A percentile compares a stretch with the other conserved stretches of the same genome.
phyloP scores from a whole-genome alignment of 1,139 yeast species.

The Scheffersomyces illinoinensis region DNA sequence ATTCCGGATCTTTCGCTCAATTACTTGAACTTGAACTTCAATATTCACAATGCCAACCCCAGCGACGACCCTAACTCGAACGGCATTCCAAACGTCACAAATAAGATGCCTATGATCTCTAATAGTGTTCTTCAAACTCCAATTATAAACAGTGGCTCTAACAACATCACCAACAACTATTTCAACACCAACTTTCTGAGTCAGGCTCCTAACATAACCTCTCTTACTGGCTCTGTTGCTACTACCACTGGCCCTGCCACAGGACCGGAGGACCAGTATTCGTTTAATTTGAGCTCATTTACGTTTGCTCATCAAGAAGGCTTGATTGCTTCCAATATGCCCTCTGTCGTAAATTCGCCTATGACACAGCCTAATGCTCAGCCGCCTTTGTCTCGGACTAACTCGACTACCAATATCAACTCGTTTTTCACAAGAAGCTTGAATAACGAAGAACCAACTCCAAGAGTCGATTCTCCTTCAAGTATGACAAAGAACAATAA shows the following conservation, averaged over 20 bases:
- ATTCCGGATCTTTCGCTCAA: not conserved
- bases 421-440: conserved; percentile 19
- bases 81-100: not conserved
- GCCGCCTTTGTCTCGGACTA: conserved; percentile 8
- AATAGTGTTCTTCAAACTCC: conserved; percentile 28
- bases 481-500: not conserved
- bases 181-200: conserved; percentile 30
- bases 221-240: not conserved
- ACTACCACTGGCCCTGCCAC: not conserved
- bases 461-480: conserved; percentile 1
- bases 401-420: conserved; percentile 22
- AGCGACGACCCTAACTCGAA: not conserved
- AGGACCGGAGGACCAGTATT: conserved; percentile 32
- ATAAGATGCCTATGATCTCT: not conserved
- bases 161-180: conserved; percentile 37
- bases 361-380: conserved; percentile 3
- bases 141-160: conserved; percentile 26
- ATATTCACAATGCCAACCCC: not conserved
- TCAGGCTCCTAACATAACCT: conserved; percentile 6
- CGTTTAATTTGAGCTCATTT: conserved; percentile 39
- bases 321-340: conserved; percentile 1
- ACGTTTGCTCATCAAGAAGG: conserved; percentile 23
- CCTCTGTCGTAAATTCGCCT: conserved; percentile 4
- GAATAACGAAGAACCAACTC: conserved; percentile 10
- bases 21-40: not conserved